These are phyloP conservation scores for Aspergillus neoniger DNA, from an alignment of 2,329 filamentous ascomycete species.

Conservation along the genomic window DNA sequence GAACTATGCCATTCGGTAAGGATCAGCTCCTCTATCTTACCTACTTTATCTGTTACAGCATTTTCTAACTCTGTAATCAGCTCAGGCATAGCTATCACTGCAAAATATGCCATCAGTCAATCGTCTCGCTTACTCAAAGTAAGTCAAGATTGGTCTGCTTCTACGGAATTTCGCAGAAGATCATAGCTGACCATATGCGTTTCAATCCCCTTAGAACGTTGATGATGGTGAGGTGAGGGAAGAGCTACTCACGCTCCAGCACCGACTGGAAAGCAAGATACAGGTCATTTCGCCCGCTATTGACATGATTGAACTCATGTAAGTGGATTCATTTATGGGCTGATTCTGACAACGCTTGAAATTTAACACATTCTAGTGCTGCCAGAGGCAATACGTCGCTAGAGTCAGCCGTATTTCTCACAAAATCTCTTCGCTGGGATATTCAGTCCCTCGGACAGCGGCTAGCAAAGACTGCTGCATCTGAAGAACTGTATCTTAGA, in stretches of 20 bases:
- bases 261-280: conserved; percentile 80
- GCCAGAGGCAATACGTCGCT: conserved; percentile 76
- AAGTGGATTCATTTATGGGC: too few species aligned
- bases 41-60: background rate
- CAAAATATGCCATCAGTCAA: conserved; percentile 80
- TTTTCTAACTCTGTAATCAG: conserved; percentile 32
- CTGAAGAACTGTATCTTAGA: conserved; percentile 51
- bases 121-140: conserved; percentile 74
- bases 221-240: conserved; percentile 66
- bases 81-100: conserved; percentile 82
- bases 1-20: conserved; percentile 80
- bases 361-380: conserved; percentile 47
- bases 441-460: conserved; percentile 78
- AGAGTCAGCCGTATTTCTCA: conserved; percentile 80
- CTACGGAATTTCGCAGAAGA: background rate
- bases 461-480: conserved; percentile 68
- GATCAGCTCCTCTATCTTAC: background rate
- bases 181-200: conserved; percentile 8
- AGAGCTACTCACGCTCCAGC: conserved; percentile 72
- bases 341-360: too few species aligned
- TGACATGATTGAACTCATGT: conserved; percentile 90
- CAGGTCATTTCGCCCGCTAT: conserved; percentile 88
- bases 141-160: conserved; percentile 11
- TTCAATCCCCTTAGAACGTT: conserved; percentile 56
- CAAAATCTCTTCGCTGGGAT: conserved; percentile 78